Conservation (phyloP, 1,139 yeast genomes). For the Saccharomycopsis crataegensis region DNA sequence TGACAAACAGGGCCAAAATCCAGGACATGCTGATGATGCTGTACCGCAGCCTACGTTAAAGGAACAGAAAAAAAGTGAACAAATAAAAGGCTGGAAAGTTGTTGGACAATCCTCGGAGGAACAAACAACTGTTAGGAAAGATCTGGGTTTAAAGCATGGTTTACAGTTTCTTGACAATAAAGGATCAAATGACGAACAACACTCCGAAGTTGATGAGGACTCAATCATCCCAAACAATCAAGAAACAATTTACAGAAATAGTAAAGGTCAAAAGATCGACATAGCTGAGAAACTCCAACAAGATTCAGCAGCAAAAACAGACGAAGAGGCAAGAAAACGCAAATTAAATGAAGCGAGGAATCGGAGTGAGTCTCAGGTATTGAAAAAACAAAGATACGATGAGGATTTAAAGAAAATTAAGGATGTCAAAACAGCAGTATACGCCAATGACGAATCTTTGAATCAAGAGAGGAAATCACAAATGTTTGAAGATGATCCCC, state of each 20-base stretch:
- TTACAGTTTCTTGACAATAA: too few species aligned
- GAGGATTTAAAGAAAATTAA: conserved; percentile 29
- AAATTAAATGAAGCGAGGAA: conserved; percentile 31
- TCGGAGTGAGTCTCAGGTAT: conserved; percentile 39
- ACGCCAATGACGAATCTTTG: conserved; percentile 34
- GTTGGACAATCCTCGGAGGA: too few species aligned
- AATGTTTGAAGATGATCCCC: conserved; percentile 63
- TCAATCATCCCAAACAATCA: conserved; percentile 14
- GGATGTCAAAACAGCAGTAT: conserved; percentile 28
- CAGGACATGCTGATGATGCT: too few species aligned
- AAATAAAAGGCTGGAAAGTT: too few species aligned
- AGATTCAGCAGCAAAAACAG: conserved; percentile 22
- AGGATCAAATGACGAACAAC: too few species aligned
- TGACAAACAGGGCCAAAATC: too few species aligned
- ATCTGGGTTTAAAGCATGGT: too few species aligned
- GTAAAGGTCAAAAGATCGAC: conserved; percentile 45
- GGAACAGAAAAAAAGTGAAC: too few species aligned
- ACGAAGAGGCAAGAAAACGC: conserved; percentile 27
- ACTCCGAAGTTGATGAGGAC: too few species aligned
- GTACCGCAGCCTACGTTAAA: too few species aligned
- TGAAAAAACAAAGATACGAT: conserved; percentile 25
- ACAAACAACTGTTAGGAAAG: too few species aligned
- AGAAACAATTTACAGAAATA: conserved; percentile 55
- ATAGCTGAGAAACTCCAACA: conserved; percentile 31
- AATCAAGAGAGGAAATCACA: conserved; percentile 31